Evolutionary conservation across 164 flowering plant genomes (phyloP).

Genomic region (Liriodendron chinense): DNA sequence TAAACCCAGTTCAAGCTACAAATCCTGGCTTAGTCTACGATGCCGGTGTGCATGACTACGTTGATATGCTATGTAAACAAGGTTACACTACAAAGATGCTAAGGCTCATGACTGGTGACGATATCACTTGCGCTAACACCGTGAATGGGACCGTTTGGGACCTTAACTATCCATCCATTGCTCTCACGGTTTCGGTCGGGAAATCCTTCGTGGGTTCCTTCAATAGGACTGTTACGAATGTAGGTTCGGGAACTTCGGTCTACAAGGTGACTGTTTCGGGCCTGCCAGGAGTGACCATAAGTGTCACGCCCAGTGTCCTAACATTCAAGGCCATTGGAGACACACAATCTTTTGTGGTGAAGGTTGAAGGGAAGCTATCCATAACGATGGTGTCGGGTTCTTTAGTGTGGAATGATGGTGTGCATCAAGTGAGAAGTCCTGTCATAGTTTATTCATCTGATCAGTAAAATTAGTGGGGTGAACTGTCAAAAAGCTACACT

Average conservation of each 20-base stretch:
- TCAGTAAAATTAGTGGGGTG: neutral
- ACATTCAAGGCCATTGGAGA: slow-evolving; percentile 31
- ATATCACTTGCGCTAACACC: slow-evolving; percentile 14
- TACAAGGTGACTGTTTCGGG: slow-evolving; percentile 24
- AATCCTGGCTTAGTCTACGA: slow-evolving; percentile 52
- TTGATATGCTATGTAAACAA: slow-evolving; percentile 28
- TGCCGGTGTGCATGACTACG: slow-evolving; percentile 23
- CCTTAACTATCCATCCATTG: slow-evolving; percentile 48
- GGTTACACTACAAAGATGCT: slow-evolving; percentile 17
- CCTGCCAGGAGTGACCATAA: slow-evolving; percentile 7
- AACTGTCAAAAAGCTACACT: neutral
- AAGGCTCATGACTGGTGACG: slow-evolving; percentile 27
- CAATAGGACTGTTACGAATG: slow-evolving; percentile 43
- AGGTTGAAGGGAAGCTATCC: slow-evolving; percentile 29
- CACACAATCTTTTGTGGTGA: slow-evolving; percentile 35
- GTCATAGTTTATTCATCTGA: slow-evolving; percentile 33
- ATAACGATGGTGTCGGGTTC: slow-evolving; percentile 23
- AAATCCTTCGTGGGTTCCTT: slow-evolving; percentile 14
- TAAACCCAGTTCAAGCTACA: slow-evolving; percentile 40
- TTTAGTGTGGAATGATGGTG: slow-evolving; percentile 50
- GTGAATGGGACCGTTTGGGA: slow-evolving; percentile 16
- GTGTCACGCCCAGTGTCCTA: slow-evolving; percentile 29
- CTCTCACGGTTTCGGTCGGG: neutral
- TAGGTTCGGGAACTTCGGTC: slow-evolving; percentile 32
- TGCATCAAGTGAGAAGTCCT: slow-evolving; percentile 60